Percentiles rank a stretch among this genome's conserved stretches.
These are phyloP conservation scores for Mortierella sp. DNA, from an alignment of 371 early-diverging fungal genomes.

Conservation along the genomic window DNA sequence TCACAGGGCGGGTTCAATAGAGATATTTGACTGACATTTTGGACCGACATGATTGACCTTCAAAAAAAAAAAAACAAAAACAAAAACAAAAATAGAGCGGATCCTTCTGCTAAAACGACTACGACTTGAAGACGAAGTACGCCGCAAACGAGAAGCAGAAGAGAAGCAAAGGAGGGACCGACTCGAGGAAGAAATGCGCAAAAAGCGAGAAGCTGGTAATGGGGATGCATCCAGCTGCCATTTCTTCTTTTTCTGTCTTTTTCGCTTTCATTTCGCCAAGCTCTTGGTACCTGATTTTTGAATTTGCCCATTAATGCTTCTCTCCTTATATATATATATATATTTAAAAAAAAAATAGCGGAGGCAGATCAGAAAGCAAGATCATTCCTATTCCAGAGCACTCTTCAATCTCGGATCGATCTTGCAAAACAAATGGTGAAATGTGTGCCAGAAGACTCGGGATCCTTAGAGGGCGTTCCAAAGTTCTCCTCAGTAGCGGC, in stretches of 20 bases:
- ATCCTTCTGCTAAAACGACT: conserved; percentile 41
- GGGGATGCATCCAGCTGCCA: neutral
- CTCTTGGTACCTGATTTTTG: conserved; percentile 6
- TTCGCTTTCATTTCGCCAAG: neutral
- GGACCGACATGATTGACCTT: neutral
- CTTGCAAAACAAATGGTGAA: conserved; percentile 50
- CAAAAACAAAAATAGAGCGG: conserved; percentile 23
- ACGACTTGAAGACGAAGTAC: conserved; percentile 52
- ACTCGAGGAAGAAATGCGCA: conserved; percentile 51
- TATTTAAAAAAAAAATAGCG: conserved; percentile 21
- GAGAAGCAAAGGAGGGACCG: conserved; percentile 39
- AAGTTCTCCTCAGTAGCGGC: conserved; percentile 44
- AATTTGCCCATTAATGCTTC: neutral
- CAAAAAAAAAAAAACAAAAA: no score
- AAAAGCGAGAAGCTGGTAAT: conserved; percentile 52
- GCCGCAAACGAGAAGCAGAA: conserved; percentile 41
- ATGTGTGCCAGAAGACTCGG: conserved; percentile 41
- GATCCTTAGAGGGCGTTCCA: conserved; percentile 39
- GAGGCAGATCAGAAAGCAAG: conserved; percentile 50
- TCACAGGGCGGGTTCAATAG: no score
- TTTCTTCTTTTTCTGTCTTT: neutral
- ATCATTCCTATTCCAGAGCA: conserved; percentile 51
- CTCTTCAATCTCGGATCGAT: conserved; percentile 42
- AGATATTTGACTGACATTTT: no score
- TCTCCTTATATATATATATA: neutral